phyloP scores from a whole-genome alignment of 2,329 filamentous ascomycete genomes.

The Neofusicoccum ribis region DNA sequence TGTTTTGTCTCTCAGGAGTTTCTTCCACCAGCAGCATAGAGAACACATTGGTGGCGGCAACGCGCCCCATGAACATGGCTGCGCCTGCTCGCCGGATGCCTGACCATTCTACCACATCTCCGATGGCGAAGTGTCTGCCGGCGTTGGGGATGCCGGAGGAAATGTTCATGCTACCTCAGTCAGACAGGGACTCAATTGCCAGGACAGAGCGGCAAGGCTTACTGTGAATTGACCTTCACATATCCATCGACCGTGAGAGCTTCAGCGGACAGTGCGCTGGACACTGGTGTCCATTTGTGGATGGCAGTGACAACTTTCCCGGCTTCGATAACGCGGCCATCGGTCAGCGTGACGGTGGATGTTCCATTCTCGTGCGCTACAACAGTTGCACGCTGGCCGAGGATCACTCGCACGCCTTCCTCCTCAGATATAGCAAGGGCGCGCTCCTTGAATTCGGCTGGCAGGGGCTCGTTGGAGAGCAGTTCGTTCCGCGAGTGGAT shows the following conservation, averaged over 20 bases:
- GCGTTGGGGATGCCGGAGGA: slow-evolving; percentile 56
- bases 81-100: slow-evolving; percentile 78
- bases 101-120: slow-evolving; percentile 70
- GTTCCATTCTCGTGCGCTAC: slow-evolving; percentile 38
- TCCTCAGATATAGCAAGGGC: slow-evolving; percentile 61
- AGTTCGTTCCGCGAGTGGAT: slow-evolving; percentile 71
- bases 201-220: slow-evolving; percentile 30
- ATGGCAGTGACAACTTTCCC: slow-evolving; percentile 70
- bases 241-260: slow-evolving; percentile 65
- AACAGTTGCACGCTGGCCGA: slow-evolving; percentile 57
- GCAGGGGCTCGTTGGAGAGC: slow-evolving; percentile 71
- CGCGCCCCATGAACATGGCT: slow-evolving; percentile 72
- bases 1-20: too few relatives aligned
- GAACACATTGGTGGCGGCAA: slow-evolving; percentile 60
- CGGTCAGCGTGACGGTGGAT: slow-evolving; percentile 46
- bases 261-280: slow-evolving; percentile 60
- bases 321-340: slow-evolving; percentile 53
- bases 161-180: slow-evolving; percentile 38
- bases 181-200: background rate
- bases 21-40: slow-evolving; percentile 28
- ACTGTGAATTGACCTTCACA: slow-evolving; percentile 62
- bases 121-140: slow-evolving; percentile 64
- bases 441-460: slow-evolving; percentile 66
- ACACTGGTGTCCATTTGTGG: slow-evolving; percentile 62
- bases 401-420: slow-evolving; percentile 63